Evolutionary conservation across 441 rosid genomes (phyloP), one percentile per base, ranked within the genome.

Genomic region (Corymbia citriodora): DNA sequence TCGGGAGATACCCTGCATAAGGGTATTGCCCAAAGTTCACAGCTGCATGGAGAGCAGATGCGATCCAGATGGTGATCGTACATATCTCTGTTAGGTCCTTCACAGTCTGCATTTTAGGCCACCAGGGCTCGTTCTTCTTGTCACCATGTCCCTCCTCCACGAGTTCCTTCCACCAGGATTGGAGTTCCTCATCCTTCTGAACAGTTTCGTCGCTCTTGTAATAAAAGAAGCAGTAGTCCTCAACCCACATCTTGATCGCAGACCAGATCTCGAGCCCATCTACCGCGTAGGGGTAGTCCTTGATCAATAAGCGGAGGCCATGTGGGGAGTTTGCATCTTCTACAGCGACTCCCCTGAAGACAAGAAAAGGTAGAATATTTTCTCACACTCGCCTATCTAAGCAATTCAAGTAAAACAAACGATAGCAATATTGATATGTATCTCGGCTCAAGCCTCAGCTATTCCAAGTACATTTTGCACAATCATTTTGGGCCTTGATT

Each of bases 271-370:
- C 90, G 10, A 96, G 94, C 91, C 95, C 95, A 31, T 94, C 93
- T 1, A 95, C 96, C 10, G 99, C 99, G 16, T 93, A 97, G 18
- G 99, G 99, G 90, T 98, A 98, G 93, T 98, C 99, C 90, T 95
- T 90, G 50, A 98, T 95, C 91, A 95, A 87, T 19, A 98, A 70
- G 36, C 96, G 96, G 70, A 98, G 88, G 4, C 98, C 98, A 10
- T 96, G 95, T 13, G 93, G 95, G 16, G 97, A 94, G 36, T 94
- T 92, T 6, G 94, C 90, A 88, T 97, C 99, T 87, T 95, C 95
- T 83, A 97, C 95, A 7, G 99, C 99, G 92, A 97, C 87, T 90
- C 99, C 99, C 94, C 99, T 97, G 95, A 61, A 90, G 33, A 90
- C 23, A 90, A 50, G 52, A 89, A 10, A 90, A 25, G 12, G 65